Percentiles rank a stretch among this genome's conserved stretches.
Evolutionary conservation across 129 eudicot genomes (phyloP).

Genomic region (Oenanthe sinensis): DNA sequence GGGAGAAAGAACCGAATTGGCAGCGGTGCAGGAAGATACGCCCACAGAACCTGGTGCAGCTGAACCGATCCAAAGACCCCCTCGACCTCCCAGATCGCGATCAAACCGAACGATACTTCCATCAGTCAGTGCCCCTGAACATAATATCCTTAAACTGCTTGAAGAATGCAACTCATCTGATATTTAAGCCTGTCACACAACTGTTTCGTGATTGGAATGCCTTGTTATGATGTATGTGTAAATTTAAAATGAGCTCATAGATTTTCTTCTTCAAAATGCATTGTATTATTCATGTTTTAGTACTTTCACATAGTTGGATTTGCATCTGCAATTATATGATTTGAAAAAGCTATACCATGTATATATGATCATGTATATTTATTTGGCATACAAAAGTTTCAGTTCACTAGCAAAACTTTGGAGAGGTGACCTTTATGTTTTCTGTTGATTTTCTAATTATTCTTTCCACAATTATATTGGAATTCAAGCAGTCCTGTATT

Average conservation of each 20-base stretch:
- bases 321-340: not conserved
- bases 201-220: not conserved
- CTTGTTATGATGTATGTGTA: not conserved
- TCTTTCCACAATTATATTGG: not conserved
- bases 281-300: not conserved
- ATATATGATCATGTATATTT: not conserved
- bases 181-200: slow-evolving; percentile 18
- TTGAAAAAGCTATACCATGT: not conserved
- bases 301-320: not conserved
- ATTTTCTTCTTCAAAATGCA: not conserved
- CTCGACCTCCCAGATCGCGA: slow-evolving; percentile 28
- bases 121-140: slow-evolving; percentile 86
- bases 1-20: slow-evolving; percentile 38
- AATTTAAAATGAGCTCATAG: not conserved
- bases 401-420: not conserved
- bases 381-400: not conserved
- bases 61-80: slow-evolving; percentile 19
- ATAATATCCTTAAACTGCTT: slow-evolving; percentile 62
- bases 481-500: not conserved
- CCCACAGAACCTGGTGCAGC: slow-evolving; percentile 36
- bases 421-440: not conserved
- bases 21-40: slow-evolving; percentile 36
- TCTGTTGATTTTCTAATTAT: not conserved
- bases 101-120: slow-evolving; percentile 64
- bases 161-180: slow-evolving; percentile 82